Evolutionary conservation across 2,329 filamentous ascomycete species (phyloP).

Genomic region (Aschersonia sp.): DNA sequence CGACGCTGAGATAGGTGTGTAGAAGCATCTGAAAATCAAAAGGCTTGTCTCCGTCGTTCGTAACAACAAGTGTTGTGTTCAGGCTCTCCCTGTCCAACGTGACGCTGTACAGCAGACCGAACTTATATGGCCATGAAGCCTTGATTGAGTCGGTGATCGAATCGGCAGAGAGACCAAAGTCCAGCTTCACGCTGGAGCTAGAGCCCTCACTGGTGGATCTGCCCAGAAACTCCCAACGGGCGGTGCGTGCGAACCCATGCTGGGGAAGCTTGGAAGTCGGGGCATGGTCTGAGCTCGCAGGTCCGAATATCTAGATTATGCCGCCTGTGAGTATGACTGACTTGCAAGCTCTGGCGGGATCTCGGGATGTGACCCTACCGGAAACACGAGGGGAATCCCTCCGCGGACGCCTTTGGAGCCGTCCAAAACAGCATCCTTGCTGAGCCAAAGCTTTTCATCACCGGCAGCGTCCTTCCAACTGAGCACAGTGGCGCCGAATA

Average conservation of each 20-base stretch:
- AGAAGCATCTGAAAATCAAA: slow-evolving; percentile 89
- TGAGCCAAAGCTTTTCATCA: slow-evolving; percentile 75
- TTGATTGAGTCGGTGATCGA: slow-evolving; percentile 55
- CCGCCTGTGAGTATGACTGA: neutral
- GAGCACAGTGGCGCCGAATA: slow-evolving; percentile 85
- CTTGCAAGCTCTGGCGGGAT: too few species aligned
- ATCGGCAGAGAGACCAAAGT: slow-evolving; percentile 74
- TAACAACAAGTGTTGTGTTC: slow-evolving; percentile 70
- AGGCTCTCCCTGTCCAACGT: slow-evolving; percentile 63
- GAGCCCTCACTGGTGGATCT: slow-evolving; percentile 46
- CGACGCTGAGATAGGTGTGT: slow-evolving; percentile 77
- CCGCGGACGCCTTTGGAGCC: slow-evolving; percentile 82
- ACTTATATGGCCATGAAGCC: slow-evolving; percentile 71
- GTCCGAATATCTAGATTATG: slow-evolving; percentile 61
- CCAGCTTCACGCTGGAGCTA: slow-evolving; percentile 71
- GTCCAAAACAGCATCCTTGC: slow-evolving; percentile 65
- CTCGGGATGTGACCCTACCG: slow-evolving; percentile 39
- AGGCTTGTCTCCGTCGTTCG: slow-evolving; percentile 67
- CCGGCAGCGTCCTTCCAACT: slow-evolving; percentile 80
- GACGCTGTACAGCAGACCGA: slow-evolving; percentile 86
- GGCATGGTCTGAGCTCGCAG: slow-evolving; percentile 58
- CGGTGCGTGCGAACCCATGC: slow-evolving; percentile 87
- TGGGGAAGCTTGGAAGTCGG: slow-evolving; percentile 72
- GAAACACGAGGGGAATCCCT: slow-evolving; percentile 85
- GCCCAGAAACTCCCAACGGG: slow-evolving; percentile 85